Conservation (phyloP, 116 monocot species). For the Phalaenopsis hybrid region DNA sequence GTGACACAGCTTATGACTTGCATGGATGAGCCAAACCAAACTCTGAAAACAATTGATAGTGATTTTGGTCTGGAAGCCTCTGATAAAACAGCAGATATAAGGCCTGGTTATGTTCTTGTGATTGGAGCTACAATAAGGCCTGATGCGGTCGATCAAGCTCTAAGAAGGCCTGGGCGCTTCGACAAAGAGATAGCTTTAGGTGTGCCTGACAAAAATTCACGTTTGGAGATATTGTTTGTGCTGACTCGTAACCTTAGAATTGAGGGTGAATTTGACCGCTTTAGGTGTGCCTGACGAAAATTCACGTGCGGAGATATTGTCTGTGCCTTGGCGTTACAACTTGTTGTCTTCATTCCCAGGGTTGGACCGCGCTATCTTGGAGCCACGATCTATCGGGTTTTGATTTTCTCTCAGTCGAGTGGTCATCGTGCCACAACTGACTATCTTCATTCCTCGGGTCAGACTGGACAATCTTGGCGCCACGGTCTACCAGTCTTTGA, state of each 20-base stretch:
- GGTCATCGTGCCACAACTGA: too few species aligned
- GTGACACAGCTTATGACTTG: conserved; percentile 97
- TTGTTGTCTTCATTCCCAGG: conserved; percentile 8
- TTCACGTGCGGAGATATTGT: conserved; percentile 60
- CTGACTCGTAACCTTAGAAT: conserved; percentile 53
- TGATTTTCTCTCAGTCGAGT: too few species aligned
- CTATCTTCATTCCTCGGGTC: too few species aligned
- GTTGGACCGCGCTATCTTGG: too few species aligned
- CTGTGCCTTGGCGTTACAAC: conserved; percentile 14
- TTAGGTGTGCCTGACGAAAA: conserved; percentile 82
- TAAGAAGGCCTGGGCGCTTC: conserved; percentile 87
- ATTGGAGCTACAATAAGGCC: conserved; percentile 98
- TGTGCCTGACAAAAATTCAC: conserved; percentile 78
- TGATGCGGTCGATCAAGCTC: conserved; percentile 80
- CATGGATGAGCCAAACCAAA: conserved; percentile 86
- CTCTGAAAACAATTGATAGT: conserved; percentile 20
- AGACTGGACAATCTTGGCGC: too few species aligned
- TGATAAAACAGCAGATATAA: conserved; percentile 30
- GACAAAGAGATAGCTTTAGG: conserved; percentile 76
- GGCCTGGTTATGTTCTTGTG: conserved; percentile 81
- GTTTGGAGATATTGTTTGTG: conserved; percentile 57
- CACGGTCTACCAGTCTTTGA: too few species aligned
- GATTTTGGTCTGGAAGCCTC: conserved; percentile 17
- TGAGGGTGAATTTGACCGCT: conserved; percentile 59
- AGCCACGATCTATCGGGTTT: too few species aligned